Base-by-base conservation (phyloP, 768 basidiomycete genomes). In the Lentinus tigrinus region DNA sequence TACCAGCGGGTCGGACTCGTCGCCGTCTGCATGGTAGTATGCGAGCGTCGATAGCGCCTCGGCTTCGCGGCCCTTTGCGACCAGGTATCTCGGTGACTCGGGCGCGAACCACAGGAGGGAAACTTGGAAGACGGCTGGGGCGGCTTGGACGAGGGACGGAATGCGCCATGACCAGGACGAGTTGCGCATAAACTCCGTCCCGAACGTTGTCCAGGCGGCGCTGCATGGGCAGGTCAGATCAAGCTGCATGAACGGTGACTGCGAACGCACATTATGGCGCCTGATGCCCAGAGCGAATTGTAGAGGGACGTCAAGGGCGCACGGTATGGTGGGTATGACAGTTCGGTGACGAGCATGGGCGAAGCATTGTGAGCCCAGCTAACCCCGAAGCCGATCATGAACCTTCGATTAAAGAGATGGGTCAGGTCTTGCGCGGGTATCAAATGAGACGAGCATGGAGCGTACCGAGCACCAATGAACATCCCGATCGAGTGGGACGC, bases 221-320 rank as follows among this genome's bases (percentile, higher is more conserved):
- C 72, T 73, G 57, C 10, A 21, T 6, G 17, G 1, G 11, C 0
- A 23, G 13, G 13, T 10, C 13, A 24, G 43, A 13, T 9, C 21
- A 13, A 9, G 21, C 5, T 23, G 7, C 9, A 23, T 5, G n/a
- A 8, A 26, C 3, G 24, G 13, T 4, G 4, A 37, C 3, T 3
- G 11, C 31, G 36, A 38, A 76, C 82, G 43, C 62, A 87, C 85
- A 92, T 67, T 69, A 93, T 91, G 54, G 89, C 78, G 56, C 92
- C 92, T 14, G 87, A 85, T 70, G 91, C 91, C 91, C 92, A 93
- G 60, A 92, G 85, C 27, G 89, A 87, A 77, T 92, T 91, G 77
- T 89, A 91, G 49, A 84, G 73, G 2, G 89, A 85, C 14, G 89
- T 93, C 57, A 95, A 72, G 34, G 85, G 85, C 14, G 85, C 88